These are phyloP conservation scores for Macroventuria anomochaeta DNA, from an alignment of 2,329 filamentous ascomycete genomes.

Conservation along the genomic window DNA sequence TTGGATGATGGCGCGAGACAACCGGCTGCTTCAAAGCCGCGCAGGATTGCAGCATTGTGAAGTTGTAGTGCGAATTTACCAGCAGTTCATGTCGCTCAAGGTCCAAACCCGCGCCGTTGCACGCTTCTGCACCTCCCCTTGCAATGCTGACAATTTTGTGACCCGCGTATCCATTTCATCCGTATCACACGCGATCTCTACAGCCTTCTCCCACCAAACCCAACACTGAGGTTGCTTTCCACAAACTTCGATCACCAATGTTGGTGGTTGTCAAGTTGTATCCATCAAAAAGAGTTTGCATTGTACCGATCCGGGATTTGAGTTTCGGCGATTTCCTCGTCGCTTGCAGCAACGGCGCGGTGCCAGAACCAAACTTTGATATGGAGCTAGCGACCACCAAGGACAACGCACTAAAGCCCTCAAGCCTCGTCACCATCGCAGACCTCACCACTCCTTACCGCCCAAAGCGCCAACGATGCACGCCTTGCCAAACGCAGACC, in stretches of 20 bases:
- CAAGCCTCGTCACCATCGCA: background rate
- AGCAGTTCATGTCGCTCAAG: background rate
- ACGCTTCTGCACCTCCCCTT: background rate
- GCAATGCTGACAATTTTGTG: background rate
- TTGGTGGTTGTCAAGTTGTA: background rate
- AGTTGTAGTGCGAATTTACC: conserved; percentile 1
- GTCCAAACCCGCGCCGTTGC: background rate
- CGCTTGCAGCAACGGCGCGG: conserved; percentile 10
- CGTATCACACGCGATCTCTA: background rate
- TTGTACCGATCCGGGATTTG: background rate
- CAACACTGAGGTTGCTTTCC: background rate
- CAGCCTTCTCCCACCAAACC: background rate
- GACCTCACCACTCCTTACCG: background rate
- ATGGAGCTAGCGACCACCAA: conserved; percentile 1
- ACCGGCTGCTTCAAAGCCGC: conserved; percentile 1
- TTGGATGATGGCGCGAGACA: background rate
- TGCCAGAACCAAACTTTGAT: conserved; percentile 3
- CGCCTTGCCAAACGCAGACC: conserved; percentile 3
- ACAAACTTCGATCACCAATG: background rate
- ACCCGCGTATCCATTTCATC: background rate
- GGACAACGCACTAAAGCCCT: background rate
- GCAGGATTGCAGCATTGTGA: background rate
- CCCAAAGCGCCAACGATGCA: conserved; percentile 3
- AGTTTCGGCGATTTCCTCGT: background rate
- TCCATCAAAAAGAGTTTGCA: conserved; percentile 7